phyloP scores from a whole-genome alignment of 2,329 filamentous ascomycete species.

The Clonostachys chloroleuca region DNA sequence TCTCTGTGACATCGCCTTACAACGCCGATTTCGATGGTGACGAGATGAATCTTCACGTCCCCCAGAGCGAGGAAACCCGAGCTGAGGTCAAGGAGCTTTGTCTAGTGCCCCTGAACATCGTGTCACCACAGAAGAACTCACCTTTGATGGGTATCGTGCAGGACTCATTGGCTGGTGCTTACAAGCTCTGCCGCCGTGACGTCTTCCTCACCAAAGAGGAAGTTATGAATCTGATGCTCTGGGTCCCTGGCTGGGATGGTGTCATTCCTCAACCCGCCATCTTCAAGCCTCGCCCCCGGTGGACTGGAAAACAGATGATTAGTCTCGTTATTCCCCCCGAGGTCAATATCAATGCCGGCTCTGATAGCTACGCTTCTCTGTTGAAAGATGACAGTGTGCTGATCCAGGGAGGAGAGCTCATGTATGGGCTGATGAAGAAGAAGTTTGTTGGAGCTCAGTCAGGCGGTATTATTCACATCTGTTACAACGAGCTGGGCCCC shows the following conservation, averaged over 20 bases:
- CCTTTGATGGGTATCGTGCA: constrained; percentile 99
- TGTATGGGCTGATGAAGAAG: constrained; percentile 89
- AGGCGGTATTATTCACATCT: constrained; percentile 90
- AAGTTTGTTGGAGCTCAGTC: constrained; percentile 88
- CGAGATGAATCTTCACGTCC: constrained; percentile 99
- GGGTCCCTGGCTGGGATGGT: constrained; percentile 97
- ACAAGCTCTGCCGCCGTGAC: constrained; percentile 94
- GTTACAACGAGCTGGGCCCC: constrained; percentile 90
- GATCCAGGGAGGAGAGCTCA: constrained; percentile 81
- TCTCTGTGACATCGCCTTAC: constrained; percentile 97
- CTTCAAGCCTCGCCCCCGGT: constrained; percentile 83
- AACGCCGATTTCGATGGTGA: constrained; percentile 99
- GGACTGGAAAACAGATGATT: constrained; percentile 97
- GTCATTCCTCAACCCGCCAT: constrained; percentile 92
- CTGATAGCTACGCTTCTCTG: constrained; percentile 56
- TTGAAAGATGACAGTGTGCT: constrained; percentile 73
- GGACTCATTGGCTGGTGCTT: constrained; percentile 91
- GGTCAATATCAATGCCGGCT: constrained; percentile 72
- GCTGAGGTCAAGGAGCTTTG: constrained; percentile 93
- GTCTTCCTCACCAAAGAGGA: constrained; percentile 85
- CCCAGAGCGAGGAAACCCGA: constrained; percentile 93
- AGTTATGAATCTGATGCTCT: constrained; percentile 95
- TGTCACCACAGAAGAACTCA: constrained; percentile 93
- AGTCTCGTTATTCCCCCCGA: constrained; percentile 87
- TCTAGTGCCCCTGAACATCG: constrained; percentile 97